A percentile compares a stretch with the other conserved stretches of the same genome.
Conservation (phyloP, 495 filamentous ascomycete genomes). For the Durotheca rogersii region DNA sequence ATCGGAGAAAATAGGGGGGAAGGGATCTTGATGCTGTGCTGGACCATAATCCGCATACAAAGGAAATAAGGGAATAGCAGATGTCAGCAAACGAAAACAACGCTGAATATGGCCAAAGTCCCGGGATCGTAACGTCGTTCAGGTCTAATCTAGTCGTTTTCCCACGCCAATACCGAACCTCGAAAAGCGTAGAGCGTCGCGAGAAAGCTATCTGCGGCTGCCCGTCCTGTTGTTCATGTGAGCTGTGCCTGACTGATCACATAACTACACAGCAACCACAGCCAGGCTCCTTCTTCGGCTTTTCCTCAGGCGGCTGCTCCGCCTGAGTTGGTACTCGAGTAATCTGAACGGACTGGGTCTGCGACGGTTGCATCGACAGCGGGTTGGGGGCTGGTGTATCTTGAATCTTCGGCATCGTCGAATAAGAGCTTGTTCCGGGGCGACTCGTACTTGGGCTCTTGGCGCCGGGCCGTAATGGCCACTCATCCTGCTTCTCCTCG, state of each 20-base stretch:
- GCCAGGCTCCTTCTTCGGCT: conserved; percentile 45
- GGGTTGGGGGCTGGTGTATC: conserved; percentile 43
- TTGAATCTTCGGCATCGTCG: conserved; percentile 58
- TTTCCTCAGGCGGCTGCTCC: conserved; percentile 33
- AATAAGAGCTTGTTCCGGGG: conserved; percentile 53
- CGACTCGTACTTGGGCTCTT: conserved; percentile 46
- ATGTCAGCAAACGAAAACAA: conserved; percentile 25
- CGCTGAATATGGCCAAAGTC: conserved; percentile 18
- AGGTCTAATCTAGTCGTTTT: conserved; percentile 27
- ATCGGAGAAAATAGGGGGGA: conserved; percentile 1
- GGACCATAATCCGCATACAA: conserved; percentile 24
- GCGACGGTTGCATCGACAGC: conserved; percentile 32
- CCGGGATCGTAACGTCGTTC: conserved; percentile 29
- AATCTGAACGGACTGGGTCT: conserved; percentile 25
- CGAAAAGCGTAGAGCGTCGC: conserved; percentile 7
- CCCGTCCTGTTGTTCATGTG: conserved; percentile 7
- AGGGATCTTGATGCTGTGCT: conserved; percentile 5
- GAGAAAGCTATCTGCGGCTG: background rate
- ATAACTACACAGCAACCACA: conserved; percentile 59
- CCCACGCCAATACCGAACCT: conserved; percentile 11
- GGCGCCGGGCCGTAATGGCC: conserved; percentile 47
- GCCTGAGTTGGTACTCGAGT: conserved; percentile 39
- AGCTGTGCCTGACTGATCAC: conserved; percentile 37
- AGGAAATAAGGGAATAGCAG: conserved; percentile 22
- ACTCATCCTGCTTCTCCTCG: conserved; percentile 41